Base-by-base conservation (phyloP, 176 grass and related monocot species). In the Miscanthus lutarioriparius region DNA sequence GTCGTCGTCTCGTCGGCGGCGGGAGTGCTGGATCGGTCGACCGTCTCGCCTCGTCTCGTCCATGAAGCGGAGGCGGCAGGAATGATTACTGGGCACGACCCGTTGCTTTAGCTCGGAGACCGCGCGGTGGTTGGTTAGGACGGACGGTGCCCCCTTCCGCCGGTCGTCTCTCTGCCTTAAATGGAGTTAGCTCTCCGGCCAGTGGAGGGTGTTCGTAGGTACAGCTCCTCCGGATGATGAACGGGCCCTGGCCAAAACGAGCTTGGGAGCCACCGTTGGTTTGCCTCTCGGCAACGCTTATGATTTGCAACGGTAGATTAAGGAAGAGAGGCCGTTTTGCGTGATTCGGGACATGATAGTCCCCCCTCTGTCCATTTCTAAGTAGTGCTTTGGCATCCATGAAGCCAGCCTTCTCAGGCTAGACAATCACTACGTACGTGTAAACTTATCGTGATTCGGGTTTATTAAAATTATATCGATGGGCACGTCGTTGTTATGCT, bases 91-190 rank as follows among this genome's bases (percentile, higher is more conserved):
- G 43, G 62, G 8, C 44, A 19, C 58, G 53, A 13, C 22, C 16
- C 25, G 41, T 17, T 65, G 41, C 41, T 53, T 78, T 79, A 27
- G 40, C 38, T 64, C 26, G 9, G 28, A 47, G 62, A 35, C 78
- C 64, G 28, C 28, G 4, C 10, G 62, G 62, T 51, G 44, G 32
- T 25, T 45, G 61, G 43, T n/a, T 27, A 54, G n/a, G 4, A 53
- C 54, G 58, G 44, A 39, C 66, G 35, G 13, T 82, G 71, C 85
- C 85, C 14, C 49, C 17, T 11, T 22, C 26, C 8, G 78, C 78
- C 35, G 78, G 79, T 32, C 79, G 67, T 59, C 19, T 26, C 30
- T 10, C 22, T 16, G 64, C 64, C 43, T 53, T 81, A 19, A 81
- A 70, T 51, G 44, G 63, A 19, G 8, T 53, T 51, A n/a, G 27